phyloP scores from a whole-genome alignment of 768 basidiomycete genomes.

The Leccinum uliginosum region DNA sequence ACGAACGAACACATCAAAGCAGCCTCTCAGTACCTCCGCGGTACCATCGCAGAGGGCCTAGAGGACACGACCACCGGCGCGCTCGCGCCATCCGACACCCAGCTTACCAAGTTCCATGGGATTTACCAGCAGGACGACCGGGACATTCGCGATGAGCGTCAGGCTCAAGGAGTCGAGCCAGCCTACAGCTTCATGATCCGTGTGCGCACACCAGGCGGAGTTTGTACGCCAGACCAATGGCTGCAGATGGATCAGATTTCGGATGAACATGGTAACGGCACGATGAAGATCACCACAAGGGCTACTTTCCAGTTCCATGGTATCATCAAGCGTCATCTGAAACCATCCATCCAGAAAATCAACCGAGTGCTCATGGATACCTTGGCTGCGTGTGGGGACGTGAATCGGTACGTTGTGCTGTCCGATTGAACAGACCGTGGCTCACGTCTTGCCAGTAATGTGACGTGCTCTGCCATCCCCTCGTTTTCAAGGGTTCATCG shows the following conservation, averaged over 20 bases:
- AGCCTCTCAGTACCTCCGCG: slow-evolving; percentile 87
- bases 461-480: slow-evolving; percentile 89
- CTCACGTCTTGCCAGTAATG: slow-evolving; percentile 53
- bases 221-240: slow-evolving; percentile 92
- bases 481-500: slow-evolving; percentile 81
- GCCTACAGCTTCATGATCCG: slow-evolving; percentile 99
- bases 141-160: slow-evolving; percentile 95
- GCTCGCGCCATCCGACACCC: slow-evolving; percentile 85
- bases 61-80: slow-evolving; percentile 83
- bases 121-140: slow-evolving; percentile 98
- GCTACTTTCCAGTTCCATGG: slow-evolving; percentile 99
- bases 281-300: slow-evolving; percentile 96
- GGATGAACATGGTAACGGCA: slow-evolving; percentile 89
- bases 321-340: slow-evolving; percentile 94
- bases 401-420: slow-evolving; percentile 63
- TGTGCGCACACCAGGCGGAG: slow-evolving; percentile 92
- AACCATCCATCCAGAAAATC: slow-evolving; percentile 94
- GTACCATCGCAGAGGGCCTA: slow-evolving; percentile 92
- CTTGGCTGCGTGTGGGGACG: slow-evolving; percentile 97
- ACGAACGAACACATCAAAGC: slow-evolving; percentile 99
- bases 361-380: slow-evolving; percentile 90
- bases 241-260: slow-evolving; percentile 87
- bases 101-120: slow-evolving; percentile 97
- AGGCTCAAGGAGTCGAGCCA: slow-evolving; percentile 88
- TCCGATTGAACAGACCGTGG: neutral